Base-by-base conservation (phyloP, 495 filamentous ascomycete species). In the Sordaria brevicollis region DNA sequence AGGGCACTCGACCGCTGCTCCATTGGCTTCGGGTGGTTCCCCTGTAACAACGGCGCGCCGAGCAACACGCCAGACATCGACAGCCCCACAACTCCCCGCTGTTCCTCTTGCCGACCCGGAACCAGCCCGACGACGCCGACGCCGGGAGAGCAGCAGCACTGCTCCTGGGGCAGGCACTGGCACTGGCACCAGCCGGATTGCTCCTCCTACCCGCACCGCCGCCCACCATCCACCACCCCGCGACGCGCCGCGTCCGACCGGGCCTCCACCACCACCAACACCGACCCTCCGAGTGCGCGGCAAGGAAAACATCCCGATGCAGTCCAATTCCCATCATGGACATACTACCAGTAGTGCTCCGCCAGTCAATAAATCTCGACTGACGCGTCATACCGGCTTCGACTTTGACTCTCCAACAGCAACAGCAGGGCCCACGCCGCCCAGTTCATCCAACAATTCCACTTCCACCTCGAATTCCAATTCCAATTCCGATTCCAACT, bases 11-110 rank as follows among this genome's bases (percentile, higher is more conserved):
- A 54, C 57, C 31, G 71, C 41, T 33, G 25, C 39, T 36, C 71
- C 72, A 35, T 68, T 71, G 33, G 31, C 68, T 15, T 68, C 76
- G 5, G 69, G 70, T 36, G 69, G 70, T 36, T 65, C 70, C 31
- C 67, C 49, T 57, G 49, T 57, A 31, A 57, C 72, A 5, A 62
- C 71, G 15, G 71, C 78, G 69, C 81, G 80, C 41, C 79, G 83
- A 71, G 76, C 81, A 67, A 85, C 83, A 65, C 81, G 83, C 67
- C 78, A 75, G 43, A 78, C 80, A 62, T 82, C 82, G 17, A 72
- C 74, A 35, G 70, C 74, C 65, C 77, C 79, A 54, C n/a, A n/a
- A n/a, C 74, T 70, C 57, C 66, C 75, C 19, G 75, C n/a, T n/a
- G n/a, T n/a, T 76, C 13, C 72, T n/a, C n/a, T 73, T 43, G 68